Percentiles rank a stretch among this genome's conserved stretches.
phyloP scores from a whole-genome alignment of 768 basidiomycete species.

The Cubamyces lactineus region DNA sequence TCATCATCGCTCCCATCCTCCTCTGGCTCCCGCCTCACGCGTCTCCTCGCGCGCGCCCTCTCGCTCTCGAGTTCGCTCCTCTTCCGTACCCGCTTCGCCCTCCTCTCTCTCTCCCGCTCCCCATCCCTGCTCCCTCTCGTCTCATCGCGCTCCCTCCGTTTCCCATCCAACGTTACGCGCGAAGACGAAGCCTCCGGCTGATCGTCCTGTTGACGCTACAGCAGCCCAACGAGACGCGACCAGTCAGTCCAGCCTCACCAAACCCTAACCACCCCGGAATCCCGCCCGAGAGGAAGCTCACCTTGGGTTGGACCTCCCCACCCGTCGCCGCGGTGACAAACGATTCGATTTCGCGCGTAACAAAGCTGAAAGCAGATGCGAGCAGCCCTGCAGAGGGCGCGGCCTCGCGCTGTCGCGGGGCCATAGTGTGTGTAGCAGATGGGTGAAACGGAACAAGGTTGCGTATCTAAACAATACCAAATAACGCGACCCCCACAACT shows the following conservation, averaged over 20 bases:
- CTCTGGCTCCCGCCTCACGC: slow-evolving; percentile 8
- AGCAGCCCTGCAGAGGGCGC: slow-evolving; percentile 45
- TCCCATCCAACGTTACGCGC: slow-evolving; percentile 30
- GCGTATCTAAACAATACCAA: slow-evolving; percentile 18
- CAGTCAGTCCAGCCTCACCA: background rate
- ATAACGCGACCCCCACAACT: slow-evolving; percentile 19
- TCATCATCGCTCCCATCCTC: slow-evolving; percentile 9
- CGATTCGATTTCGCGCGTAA: slow-evolving; percentile 70
- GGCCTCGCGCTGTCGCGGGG: slow-evolving; percentile 22
- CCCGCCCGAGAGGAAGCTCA: slow-evolving; percentile 30
- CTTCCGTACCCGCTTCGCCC: slow-evolving; percentile 21
- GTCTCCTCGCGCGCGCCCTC: slow-evolving; percentile 17
- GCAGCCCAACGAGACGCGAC: background rate
- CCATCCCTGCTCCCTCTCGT: slow-evolving; percentile 5
- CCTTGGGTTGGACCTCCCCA: slow-evolving; percentile 56
- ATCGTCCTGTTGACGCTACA: slow-evolving; percentile 12
- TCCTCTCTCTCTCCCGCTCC: slow-evolving; percentile 21
- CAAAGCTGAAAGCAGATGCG: slow-evolving; percentile 67
- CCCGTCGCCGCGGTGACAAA: slow-evolving; percentile 70
- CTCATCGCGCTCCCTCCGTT: slow-evolving; percentile 15
- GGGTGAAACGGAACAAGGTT: slow-evolving; percentile 23
- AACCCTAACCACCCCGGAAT: slow-evolving; percentile 14
- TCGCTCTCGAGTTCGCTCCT: slow-evolving; percentile 20
- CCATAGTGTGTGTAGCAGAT: slow-evolving; percentile 23
- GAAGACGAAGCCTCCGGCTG: slow-evolving; percentile 30